Base-by-base conservation (phyloP, 1,284 basidiomycete species). In the Gymnopus androsaceus region DNA sequence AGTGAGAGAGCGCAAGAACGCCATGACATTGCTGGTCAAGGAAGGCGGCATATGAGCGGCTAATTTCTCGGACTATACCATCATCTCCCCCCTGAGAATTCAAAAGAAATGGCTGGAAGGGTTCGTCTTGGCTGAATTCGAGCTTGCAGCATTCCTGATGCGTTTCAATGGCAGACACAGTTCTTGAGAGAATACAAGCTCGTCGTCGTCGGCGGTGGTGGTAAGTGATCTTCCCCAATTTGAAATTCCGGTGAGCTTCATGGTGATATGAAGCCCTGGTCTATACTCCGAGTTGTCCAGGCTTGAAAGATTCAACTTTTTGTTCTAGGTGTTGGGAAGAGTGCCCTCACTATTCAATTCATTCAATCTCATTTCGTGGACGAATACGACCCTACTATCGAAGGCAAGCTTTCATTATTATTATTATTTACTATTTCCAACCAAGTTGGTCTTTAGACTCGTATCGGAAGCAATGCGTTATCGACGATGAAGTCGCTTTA, bases 321-420 rank as follows among this genome's bases (percentile, higher is more conserved):
- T 12, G 27, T 42, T 25, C 21, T n/a, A 94, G 94, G 94, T 82
- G 95, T 97, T 64, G 95, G 95, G 63, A 98, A 98, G 80, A 95
- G 91, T 46, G 94, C 94, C 23, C 76, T 98, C 73, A 98, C 96
- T 45, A 98, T 98, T 69, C 95, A 98, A 72, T 98, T 98, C 80
- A 98, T 97, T 65, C 92, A 95, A 72, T 90, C 88, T 64, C 92
- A 97, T 75, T 99, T 99, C 71, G 95, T 98, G 51, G 94, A 98
- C 73, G 96, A 98, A 75, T 99, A 96, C 67, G 95, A 98, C 73
- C 95, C 96, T 28, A 98, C 96, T 28, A 98, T 98, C 64, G 95
- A 95, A 73, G 92, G 92, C n/a, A 91, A 55, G 31, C 31, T 21
- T 30, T 53, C 28, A 44, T 30, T 28, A 23, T 47, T 15, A 33